Conservation (phyloP, 208 protist species). For the Blastocrithidia nonstop region DNA sequence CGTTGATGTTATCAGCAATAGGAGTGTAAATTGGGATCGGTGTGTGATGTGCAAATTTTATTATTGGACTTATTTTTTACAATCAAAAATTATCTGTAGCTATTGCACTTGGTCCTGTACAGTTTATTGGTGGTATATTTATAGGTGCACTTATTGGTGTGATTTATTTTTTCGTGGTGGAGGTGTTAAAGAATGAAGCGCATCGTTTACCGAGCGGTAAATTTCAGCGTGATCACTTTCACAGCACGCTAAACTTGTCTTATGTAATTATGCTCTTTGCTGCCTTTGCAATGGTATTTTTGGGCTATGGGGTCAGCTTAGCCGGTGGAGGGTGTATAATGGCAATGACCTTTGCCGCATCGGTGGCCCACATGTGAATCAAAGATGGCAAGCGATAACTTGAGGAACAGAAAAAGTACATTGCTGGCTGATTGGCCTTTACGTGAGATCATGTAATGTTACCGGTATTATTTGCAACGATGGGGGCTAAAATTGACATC, state of each 20-base stretch:
- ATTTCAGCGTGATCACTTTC: constrained; percentile 40
- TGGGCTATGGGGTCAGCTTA: constrained; percentile 38
- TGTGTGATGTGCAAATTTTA: constrained; percentile 64
- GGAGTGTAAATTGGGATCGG: constrained; percentile 60
- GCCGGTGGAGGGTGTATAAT: constrained; percentile 54
- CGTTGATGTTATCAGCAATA: constrained; percentile 55
- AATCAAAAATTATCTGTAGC: constrained; percentile 24
- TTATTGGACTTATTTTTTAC: constrained; percentile 59
- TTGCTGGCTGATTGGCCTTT: constrained; percentile 41
- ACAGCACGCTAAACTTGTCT: constrained; percentile 30
- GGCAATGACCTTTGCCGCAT: constrained; percentile 54
- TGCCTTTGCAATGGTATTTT: constrained; percentile 46
- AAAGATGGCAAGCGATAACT: constrained; percentile 21
- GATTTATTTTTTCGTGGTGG: constrained; percentile 47
- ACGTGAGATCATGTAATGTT: constrained; percentile 65
- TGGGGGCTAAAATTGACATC: constrained; percentile 55
- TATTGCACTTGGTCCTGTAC: constrained; percentile 46
- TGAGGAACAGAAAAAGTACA: constrained; percentile 48
- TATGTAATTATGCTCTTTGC: constrained; percentile 31
- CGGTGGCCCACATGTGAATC: constrained; percentile 58
- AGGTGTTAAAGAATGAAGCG: constrained; percentile 56
- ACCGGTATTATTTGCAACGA: constrained; percentile 49
- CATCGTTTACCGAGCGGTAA: constrained; percentile 46
- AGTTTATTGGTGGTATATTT: constrained; percentile 45
- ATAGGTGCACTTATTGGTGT: constrained; percentile 44